Evolutionary conservation across 805 yeast genomes (phyloP), one percentile per base, ranked within the genome.

Genomic region (Cyberlindnera nakhonratchasimensis): DNA sequence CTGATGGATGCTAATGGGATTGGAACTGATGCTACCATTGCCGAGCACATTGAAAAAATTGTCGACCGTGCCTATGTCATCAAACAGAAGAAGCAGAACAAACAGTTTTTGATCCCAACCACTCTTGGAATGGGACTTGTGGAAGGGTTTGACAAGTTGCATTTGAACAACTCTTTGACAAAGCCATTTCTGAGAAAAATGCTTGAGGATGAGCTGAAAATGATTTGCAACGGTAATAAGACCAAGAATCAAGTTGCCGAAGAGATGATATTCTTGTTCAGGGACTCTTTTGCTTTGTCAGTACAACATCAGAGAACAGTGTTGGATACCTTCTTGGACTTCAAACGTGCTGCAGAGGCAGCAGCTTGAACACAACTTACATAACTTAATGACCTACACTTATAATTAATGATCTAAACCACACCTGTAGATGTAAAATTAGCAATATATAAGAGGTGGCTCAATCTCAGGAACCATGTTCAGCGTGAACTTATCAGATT

Each of bases 11-110:
- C 80, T 10, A 93, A 93, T 62, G 98, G 98, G 0, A 93, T 93
- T 34, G 99, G 99, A 3, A 93, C 99, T 0, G 99, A 93, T 67
- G 99, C 99, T 1, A 93, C 99, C 0, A 95, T 93, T 63, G 99
- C 98, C 0, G 99, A 93, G 32, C 99, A 93, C 63, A 93, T 93
- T 29, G 89, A 85, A 44, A 90, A 86, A 57, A 80, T 93, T 32
- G 65, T 75, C 22, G 61, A 62, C 10, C 65, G 99, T 40, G 78
- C 79, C 16, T 95, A 90, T 55, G 76, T 86, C 5, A 64, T 62
- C 14, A 79, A 69, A 34, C 67, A 71, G 9, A 40, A 37, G 16
- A 69, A 64, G 46, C 50, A 50, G 7, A 65, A 64, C 33, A 66
- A 67, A 19, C 65, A 65, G 1, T 67, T 70, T 37, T 63, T 93